Evolutionary conservation across 768 basidiomycete species (phyloP).

Genomic region (Rhizopogon vesiculosus): DNA sequence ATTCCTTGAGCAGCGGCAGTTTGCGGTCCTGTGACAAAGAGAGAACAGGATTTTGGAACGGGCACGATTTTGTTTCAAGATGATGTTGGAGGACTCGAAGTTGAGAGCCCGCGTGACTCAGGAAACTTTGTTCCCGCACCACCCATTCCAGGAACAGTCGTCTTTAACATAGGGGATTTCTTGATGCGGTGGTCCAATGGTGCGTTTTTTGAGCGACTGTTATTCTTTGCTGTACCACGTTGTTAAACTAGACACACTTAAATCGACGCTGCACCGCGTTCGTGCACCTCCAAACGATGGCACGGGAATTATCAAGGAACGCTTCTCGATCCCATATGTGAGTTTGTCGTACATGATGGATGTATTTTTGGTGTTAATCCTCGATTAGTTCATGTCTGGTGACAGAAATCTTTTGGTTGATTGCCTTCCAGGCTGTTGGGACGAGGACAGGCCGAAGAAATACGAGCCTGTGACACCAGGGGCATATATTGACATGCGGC

Average conservation of each 20-base stretch:
- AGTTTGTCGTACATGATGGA: constrained; percentile 12
- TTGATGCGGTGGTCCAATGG: constrained; percentile 42
- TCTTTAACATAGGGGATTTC: constrained; percentile 51
- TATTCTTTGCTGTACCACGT: not conserved
- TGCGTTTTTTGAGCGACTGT: not conserved
- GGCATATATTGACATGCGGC: constrained; percentile 35
- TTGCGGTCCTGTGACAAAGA: not conserved
- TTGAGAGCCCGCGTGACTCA: constrained; percentile 47
- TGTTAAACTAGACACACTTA: constrained; percentile 16
- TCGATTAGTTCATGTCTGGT: constrained; percentile 27
- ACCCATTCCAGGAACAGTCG: constrained; percentile 40
- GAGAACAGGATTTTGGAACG: constrained; percentile 43
- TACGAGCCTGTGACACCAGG: constrained; percentile 42
- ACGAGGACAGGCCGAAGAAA: constrained; percentile 39
- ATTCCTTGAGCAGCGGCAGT: not conserved
- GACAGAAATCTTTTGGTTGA: constrained; percentile 40
- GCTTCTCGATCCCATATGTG: constrained; percentile 63
- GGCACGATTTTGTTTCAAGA: constrained; percentile 61
- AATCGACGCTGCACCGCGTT: constrained; percentile 47
- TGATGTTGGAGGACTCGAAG: constrained; percentile 55
- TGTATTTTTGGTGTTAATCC: not conserved
- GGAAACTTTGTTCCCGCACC: constrained; percentile 39
- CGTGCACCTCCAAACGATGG: constrained; percentile 30
- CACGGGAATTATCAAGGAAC: constrained; percentile 37
- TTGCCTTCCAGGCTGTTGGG: constrained; percentile 49